These are phyloP conservation scores for Colletotrichum sp. DNA, from an alignment of 2,329 filamentous ascomycete species.

Conservation along the genomic window DNA sequence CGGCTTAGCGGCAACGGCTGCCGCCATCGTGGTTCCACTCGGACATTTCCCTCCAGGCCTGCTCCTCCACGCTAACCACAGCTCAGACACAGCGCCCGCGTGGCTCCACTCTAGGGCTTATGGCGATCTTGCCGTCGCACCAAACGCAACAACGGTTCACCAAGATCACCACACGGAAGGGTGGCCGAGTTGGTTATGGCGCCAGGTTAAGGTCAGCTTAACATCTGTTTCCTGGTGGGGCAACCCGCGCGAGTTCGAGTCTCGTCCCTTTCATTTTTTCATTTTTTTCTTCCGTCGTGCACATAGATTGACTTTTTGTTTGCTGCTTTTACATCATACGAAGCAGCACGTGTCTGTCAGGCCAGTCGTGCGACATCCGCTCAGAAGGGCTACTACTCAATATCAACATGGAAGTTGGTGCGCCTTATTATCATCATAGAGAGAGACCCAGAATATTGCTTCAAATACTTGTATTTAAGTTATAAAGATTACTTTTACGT, in stretches of 20 bases:
- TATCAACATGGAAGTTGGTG: too few species aligned
- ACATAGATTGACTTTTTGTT: not conserved
- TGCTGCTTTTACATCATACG: too few species aligned
- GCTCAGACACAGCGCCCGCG: not conserved
- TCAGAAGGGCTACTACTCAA: too few species aligned
- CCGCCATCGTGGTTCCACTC: not conserved
- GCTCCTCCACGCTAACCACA: not conserved
- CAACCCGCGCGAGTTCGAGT: constrained; percentile 23
- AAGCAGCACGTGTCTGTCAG: too few species aligned
- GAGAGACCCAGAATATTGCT: not conserved
- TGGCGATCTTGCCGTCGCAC: not conserved
- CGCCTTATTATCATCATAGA: not conserved
- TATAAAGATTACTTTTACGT: not conserved
- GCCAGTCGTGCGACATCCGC: too few species aligned
- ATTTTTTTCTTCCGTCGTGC: not conserved
- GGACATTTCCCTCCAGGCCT: not conserved
- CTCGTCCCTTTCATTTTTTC: constrained; percentile 21
- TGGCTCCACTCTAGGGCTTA: not conserved
- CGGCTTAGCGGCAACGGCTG: not conserved
- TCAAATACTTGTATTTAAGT: not conserved
- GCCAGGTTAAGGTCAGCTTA: constrained; percentile 22
- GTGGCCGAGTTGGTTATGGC: constrained; percentile 23
- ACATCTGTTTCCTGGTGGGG: constrained; percentile 22
- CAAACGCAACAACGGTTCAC: not conserved
- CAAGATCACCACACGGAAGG: constrained; percentile 2